A percentile compares a stretch with the other conserved stretches of the same genome.
Conservation (phyloP, 176 grass and related monocot species). For the Oryza meyeriana region DNA sequence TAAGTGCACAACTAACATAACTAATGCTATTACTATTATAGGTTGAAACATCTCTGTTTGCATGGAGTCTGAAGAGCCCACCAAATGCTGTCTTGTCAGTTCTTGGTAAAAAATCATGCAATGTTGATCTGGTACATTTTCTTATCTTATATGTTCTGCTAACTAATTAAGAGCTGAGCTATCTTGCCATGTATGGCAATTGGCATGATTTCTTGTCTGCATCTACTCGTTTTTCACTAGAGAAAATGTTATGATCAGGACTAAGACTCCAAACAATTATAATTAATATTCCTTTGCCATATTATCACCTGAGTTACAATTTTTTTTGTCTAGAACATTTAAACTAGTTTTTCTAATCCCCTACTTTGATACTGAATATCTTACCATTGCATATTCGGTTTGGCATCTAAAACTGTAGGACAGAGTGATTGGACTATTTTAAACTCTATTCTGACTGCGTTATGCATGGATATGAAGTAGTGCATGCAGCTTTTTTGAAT, state of each 20-base stretch:
- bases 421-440: neutral
- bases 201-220: neutral
- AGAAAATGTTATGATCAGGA: neutral
- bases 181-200: slow-evolving; percentile 1
- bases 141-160: slow-evolving; percentile 8
- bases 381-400: neutral
- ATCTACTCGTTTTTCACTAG: neutral
- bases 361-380: slow-evolving; percentile 3
- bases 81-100: slow-evolving; percentile 63
- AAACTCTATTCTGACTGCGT: neutral
- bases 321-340: slow-evolving; percentile 2
- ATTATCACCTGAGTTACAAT: neutral
- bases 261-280: slow-evolving; percentile 5
- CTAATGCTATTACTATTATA: slow-evolving; percentile 40
- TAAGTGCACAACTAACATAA: neutral
- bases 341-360: neutral
- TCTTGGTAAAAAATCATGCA: slow-evolving; percentile 65
- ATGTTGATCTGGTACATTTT: slow-evolving; percentile 60
- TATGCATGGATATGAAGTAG: neutral
- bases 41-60: slow-evolving; percentile 93
- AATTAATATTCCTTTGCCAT: neutral
- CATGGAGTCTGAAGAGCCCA: slow-evolving; percentile 67
- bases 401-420: neutral
- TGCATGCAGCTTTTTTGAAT: neutral
- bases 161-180: slow-evolving; percentile 16